A percentile compares a stretch with the other conserved stretches of the same genome.
Evolutionary conservation across 2,329 filamentous ascomycete genomes (phyloP).

Genomic region (Sporothrix pseudoabietina): DNA sequence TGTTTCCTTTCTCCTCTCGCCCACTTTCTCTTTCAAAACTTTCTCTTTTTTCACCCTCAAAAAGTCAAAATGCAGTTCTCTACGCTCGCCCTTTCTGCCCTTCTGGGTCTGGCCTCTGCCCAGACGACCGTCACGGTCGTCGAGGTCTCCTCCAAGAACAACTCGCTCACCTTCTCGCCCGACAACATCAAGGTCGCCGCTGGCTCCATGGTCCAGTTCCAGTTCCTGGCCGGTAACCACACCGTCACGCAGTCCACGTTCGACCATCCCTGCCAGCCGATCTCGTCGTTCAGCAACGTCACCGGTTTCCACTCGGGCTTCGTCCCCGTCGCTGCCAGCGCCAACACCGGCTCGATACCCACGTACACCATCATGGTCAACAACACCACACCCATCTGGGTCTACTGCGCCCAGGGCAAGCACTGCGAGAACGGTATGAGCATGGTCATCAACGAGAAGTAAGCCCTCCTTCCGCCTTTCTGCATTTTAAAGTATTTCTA

Average conservation of each 20-base stretch:
- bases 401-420: conserved; percentile 73
- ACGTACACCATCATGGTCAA: conserved; percentile 73
- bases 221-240: conserved; percentile 71
- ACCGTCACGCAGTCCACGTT: conserved; percentile 79
- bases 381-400: conserved; percentile 71
- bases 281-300: conserved; percentile 52
- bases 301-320: conserved; percentile 69
- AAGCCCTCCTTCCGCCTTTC: conserved; percentile 41
- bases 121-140: conserved; percentile 60
- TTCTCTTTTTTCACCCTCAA: conserved; percentile 34
- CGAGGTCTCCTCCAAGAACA: conserved; percentile 50
- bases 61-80: conserved; percentile 56
- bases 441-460: conserved; percentile 76
- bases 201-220: conserved; percentile 68
- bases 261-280: conserved; percentile 37
- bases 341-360: conserved; percentile 55
- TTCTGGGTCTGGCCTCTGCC: conserved; percentile 51
- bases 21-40: not conserved
- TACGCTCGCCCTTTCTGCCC: conserved; percentile 50
- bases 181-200: conserved; percentile 63
- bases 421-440: conserved; percentile 78
- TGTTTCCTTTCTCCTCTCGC: conserved; percentile 36
- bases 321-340: conserved; percentile 61
- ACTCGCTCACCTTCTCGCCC: conserved; percentile 64
- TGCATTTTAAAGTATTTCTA: no score